Base-by-base conservation (phyloP, 108 stramenopile species). In the Cyclostephanos invisitatus region DNA sequence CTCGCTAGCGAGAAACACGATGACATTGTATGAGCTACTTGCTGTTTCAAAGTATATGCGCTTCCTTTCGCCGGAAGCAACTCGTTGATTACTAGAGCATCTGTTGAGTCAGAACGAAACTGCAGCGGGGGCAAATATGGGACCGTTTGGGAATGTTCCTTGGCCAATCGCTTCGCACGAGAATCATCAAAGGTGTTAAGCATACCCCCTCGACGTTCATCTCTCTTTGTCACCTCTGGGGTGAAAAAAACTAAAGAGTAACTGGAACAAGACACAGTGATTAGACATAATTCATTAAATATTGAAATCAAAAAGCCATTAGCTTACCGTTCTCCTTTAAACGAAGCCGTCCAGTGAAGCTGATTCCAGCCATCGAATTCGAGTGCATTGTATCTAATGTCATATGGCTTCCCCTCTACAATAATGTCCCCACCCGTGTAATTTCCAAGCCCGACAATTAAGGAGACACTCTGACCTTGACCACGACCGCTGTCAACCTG, bases 201-300 rank as follows among this genome's bases (percentile, higher is more conserved):
- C 54, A 15, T n/a, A 14, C 65, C 25, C 49, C n/a, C 48, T 70
- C 47, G 66, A 59, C 38, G 35, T 42, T 59, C 62, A 35, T 36
- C 49, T 70, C 64, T 60, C 37, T 32, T 37, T 38, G 47, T 50
- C 64, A 71, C 51, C 46, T 62, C 82, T 6, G 96, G 97, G 20
- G 95, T 96, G 80, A 98, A 98, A 87, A 89, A 98, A 20, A 98
- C 95, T 17, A 98, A 64, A n/a, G 82, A 83, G 57, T 87, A 98
- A 15, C 44, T 46, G 44, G 44, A 46, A 46, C 12, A 15, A 15
- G 44, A 46, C 12, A 46, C 44, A 46, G 44, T 46, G 15, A 40
- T 3, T 46, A 14, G 1, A 46, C 15, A 15, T 11, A 17, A 14
- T 46, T 46, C 44, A 46, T 46, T 15, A 46, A 46, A 14, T 46